Conservation (phyloP, 129 eudicot genomes). For the Helianthus annuus region DNA sequence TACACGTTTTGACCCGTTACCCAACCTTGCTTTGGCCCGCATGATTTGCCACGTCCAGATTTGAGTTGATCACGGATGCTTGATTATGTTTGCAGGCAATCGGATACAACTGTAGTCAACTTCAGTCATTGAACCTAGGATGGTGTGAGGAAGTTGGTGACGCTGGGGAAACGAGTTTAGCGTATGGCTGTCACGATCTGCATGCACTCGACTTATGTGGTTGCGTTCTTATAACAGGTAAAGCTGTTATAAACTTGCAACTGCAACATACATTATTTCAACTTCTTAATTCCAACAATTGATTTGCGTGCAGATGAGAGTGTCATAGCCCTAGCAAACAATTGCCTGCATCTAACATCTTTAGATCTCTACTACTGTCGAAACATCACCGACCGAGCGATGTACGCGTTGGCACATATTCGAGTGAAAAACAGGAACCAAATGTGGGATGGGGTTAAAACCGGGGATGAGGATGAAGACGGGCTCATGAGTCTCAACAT, state of each 20-base stretch:
- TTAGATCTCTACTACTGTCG: conserved; percentile 90
- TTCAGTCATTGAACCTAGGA: conserved; percentile 79
- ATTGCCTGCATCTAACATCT: conserved; percentile 73
- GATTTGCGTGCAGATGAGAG: conserved; percentile 71
- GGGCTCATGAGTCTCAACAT: conserved; percentile 86
- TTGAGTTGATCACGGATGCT: neutral
- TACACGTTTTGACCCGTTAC: neutral
- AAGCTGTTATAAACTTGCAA: neutral
- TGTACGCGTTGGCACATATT: conserved; percentile 77
- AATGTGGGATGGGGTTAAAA: conserved; percentile 59
- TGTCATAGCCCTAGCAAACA: conserved; percentile 81
- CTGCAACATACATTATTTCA: neutral
- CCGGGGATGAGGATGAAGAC: conserved; percentile 46
- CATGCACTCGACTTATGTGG: conserved; percentile 86
- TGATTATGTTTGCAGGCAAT: conserved; percentile 56
- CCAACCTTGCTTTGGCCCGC: neutral
- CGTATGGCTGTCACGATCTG: conserved; percentile 84
- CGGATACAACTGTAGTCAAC: conserved; percentile 63
- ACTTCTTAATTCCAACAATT: neutral
- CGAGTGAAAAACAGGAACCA: conserved; percentile 62
- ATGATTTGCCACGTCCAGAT: neutral
- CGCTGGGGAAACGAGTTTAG: conserved; percentile 80
- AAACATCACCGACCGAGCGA: conserved; percentile 81
- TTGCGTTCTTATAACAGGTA: conserved; percentile 94
- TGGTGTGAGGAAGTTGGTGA: conserved; percentile 96